Conservation (phyloP, 306 rosid species). For the Ormosia emarginata region DNA sequence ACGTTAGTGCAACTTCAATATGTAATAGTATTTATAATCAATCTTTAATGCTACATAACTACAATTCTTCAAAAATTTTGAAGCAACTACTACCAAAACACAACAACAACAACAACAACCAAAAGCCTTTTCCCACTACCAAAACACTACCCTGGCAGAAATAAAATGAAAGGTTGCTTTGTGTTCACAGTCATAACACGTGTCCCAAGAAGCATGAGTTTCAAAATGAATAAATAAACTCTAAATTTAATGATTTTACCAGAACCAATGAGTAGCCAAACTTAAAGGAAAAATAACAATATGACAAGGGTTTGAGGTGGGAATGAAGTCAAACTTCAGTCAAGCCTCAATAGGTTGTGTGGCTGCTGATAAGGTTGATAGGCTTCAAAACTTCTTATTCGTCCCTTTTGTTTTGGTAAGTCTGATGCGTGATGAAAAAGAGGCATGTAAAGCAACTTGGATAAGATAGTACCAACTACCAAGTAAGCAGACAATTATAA, state of each 20-base stretch:
- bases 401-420: neutral
- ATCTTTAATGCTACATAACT: neutral
- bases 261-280: neutral
- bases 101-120: too few relatives aligned
- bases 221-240: neutral
- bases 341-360: neutral
- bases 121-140: neutral
- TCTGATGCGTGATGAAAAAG: neutral
- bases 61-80: neutral
- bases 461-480: neutral
- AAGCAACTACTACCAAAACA: neutral
- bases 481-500: neutral
- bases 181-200: neutral
- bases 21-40: neutral
- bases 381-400: neutral
- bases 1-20: slow-evolving; percentile 24
- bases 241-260: neutral
- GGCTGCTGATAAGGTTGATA: neutral
- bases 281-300: neutral
- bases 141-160: neutral
- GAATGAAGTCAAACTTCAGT: slow-evolving; percentile 1
- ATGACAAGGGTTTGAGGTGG: neutral
- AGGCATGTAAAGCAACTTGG: neutral
- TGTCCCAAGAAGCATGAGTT: neutral
- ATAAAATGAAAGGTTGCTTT: neutral